Percentiles rank a stretch among this genome's conserved stretches.
These are phyloP conservation scores for Botrytis cinerea DNA, from an alignment of 2,329 filamentous ascomycete species.

Conservation along the genomic window DNA sequence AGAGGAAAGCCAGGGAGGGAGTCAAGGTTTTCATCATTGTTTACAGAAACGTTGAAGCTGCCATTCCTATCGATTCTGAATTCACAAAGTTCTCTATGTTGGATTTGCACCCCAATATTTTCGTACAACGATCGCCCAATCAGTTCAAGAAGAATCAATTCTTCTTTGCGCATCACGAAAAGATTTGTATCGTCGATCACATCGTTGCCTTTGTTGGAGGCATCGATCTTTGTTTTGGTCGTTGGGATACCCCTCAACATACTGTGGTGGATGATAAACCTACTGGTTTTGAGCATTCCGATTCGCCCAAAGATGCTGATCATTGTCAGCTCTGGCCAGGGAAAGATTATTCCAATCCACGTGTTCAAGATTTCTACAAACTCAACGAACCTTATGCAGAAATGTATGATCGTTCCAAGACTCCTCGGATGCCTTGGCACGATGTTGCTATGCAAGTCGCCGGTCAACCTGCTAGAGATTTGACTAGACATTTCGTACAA, in stretches of 20 bases:
- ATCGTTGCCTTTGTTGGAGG: constrained; percentile 94
- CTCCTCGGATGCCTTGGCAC: constrained; percentile 97
- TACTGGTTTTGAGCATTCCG: constrained; percentile 83
- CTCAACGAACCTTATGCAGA: constrained; percentile 95
- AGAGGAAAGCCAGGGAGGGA: constrained; percentile 89
- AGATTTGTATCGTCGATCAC: constrained; percentile 95
- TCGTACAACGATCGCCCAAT: constrained; percentile 93
- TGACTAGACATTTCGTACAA: constrained; percentile 95
- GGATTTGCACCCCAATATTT: constrained; percentile 93
- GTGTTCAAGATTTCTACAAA: constrained; percentile 92
- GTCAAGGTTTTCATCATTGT: constrained; percentile 98
- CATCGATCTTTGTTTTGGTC: constrained; percentile 93
- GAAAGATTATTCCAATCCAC: constrained; percentile 97
- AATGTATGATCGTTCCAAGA: constrained; percentile 91
- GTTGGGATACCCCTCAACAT: constrained; percentile 97
- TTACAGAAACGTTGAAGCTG: constrained; percentile 96
- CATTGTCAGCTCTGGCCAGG: constrained; percentile 96
- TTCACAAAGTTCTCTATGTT: constrained; percentile 96
- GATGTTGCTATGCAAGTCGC: constrained; percentile 98
- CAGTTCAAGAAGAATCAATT: constrained; percentile 99
- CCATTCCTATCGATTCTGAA: constrained; percentile 95
- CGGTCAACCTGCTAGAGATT: constrained; percentile 88
- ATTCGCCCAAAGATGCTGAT: constrained; percentile 81
- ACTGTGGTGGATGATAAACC: constrained; percentile 88
- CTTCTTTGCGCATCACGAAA: constrained; percentile 99